These are phyloP conservation scores for Tetrapisispora phaffii DNA, from an alignment of 805 yeast species.

Conservation along the genomic window DNA sequence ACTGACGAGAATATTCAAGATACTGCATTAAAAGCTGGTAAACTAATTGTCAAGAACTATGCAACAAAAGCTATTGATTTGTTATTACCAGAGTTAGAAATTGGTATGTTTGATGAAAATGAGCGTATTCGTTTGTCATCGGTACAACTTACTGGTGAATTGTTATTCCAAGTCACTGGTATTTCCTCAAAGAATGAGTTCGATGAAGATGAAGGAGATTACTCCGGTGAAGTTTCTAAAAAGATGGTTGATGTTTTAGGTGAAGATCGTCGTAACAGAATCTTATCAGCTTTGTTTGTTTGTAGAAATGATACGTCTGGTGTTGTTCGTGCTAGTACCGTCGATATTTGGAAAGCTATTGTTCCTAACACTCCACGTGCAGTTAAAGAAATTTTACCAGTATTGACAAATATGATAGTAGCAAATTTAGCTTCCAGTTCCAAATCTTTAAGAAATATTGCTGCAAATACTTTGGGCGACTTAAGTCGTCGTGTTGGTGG, in stretches of 20 bases:
- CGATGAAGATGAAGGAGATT: constrained; percentile 35
- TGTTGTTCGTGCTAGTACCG: constrained; percentile 77
- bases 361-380: constrained; percentile 94
- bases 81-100: constrained; percentile 85
- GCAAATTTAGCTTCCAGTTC: constrained; percentile 76
- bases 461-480: constrained; percentile 90
- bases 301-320: constrained; percentile 90
- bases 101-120: constrained; percentile 72
- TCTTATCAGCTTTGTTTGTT: constrained; percentile 76
- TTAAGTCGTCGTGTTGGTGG: constrained; percentile 89
- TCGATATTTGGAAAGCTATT: constrained; percentile 93
- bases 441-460: constrained; percentile 69
- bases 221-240: constrained; percentile 44
- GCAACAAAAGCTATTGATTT: constrained; percentile 89
- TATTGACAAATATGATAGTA: constrained; percentile 70
- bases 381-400: constrained; percentile 81
- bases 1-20: constrained; percentile 78
- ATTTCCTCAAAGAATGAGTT: constrained; percentile 68
- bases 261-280: constrained; percentile 74
- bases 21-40: constrained; percentile 83
- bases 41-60: constrained; percentile 81
- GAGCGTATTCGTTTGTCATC: constrained; percentile 87
- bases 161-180: constrained; percentile 90
- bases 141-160: constrained; percentile 90
- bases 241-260: constrained; percentile 74